Base-by-base conservation (phyloP, 192 early-diverging fungal genomes). In the Neocallimastix lanati region DNA sequence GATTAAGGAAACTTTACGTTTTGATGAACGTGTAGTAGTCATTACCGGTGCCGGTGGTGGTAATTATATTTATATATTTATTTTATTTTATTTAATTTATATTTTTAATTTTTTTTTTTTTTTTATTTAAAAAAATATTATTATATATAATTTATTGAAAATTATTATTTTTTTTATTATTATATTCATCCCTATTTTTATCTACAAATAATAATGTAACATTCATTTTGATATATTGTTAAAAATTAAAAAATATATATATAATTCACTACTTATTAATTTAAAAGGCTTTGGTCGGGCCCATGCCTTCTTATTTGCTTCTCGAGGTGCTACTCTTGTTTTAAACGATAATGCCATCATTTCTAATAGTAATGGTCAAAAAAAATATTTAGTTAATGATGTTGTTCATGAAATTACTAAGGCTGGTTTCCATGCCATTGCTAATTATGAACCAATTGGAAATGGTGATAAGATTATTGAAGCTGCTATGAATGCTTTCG, bases 391-490 rank as follows among this genome's bases (percentile, higher is more conserved):
- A 25, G 50, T 67, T 67, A 25, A 67, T 67, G 50, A 67, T 67
- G 50, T 67, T n/a, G 50, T 67, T n/a, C 1, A 67, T n/a, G 50
- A 67, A 67, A 67, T 67, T 67, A 67, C 50, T n/a, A 67, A 67
- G 11, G 50, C 50, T 67, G 50, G 50, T 67, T 67, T 67, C 25
- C 50, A 67, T 67, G 50, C 50, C 13, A 94, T 99, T 28, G 94
- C 96, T 78, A 96, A 98, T 89, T 96, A 98, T 87, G 92, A 97
- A 87, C 96, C 96, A 80, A 97, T 99, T 29, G 92, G 96, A 77
- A 92, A 96, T 78, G 98, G 98, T 79, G 96, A 94, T 79, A 96
- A 96, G 91, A 99, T 99, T 83, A 93, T 99, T n/a, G 94, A 96
- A 82, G 95, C 96, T 12, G 98, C 98, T 11, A 85, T 99, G 83